Evolutionary conservation across 306 rosid species (phyloP).

Genomic region (Sicyos baderoa): DNA sequence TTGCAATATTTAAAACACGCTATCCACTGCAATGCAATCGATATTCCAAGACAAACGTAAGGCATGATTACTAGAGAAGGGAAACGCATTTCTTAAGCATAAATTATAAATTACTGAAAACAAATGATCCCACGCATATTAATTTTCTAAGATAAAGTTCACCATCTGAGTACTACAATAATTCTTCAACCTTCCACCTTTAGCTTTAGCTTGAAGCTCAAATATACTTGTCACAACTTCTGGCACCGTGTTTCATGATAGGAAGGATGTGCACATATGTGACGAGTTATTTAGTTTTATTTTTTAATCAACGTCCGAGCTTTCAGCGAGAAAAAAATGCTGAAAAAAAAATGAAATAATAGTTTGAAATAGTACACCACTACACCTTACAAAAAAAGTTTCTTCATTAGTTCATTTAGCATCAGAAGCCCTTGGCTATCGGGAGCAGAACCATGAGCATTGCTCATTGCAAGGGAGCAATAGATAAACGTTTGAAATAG

Average conservation of each 20-base stretch:
- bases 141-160: background rate
- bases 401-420: background rate
- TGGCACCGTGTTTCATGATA: background rate
- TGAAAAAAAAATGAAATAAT: too few species aligned
- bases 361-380: too few species aligned
- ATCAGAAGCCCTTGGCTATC: background rate
- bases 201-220: background rate
- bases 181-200: conserved; percentile 6
- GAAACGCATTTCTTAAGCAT: background rate
- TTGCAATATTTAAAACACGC: background rate
- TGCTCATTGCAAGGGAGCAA: background rate
- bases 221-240: background rate
- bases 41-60: background rate
- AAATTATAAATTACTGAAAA: background rate
- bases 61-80: background rate
- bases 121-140: background rate
- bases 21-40: background rate
- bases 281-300: too few species aligned
- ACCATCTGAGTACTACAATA: background rate
- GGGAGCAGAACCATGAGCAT: conserved; percentile 9
- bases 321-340: too few species aligned
- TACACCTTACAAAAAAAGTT: too few species aligned
- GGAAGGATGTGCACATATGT: background rate
- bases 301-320: too few species aligned
- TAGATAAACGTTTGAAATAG: background rate